Conservation (phyloP, 306 rosid species). For the Medicago lupulina region DNA sequence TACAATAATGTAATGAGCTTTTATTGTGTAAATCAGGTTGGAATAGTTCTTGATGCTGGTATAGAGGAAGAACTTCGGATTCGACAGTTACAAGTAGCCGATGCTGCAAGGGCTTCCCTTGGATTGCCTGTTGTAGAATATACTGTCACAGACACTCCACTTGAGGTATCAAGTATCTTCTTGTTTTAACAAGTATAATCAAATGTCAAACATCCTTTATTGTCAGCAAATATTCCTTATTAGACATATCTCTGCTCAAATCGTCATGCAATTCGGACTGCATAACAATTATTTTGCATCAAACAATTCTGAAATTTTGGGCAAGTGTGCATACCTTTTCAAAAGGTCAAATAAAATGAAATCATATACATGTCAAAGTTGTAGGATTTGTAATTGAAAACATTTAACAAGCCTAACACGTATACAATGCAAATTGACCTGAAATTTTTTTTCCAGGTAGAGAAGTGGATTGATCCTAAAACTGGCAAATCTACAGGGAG, state of each 20-base stretch:
- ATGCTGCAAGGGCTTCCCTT: slow-evolving; percentile 92
- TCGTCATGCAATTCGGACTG: too few relatives aligned
- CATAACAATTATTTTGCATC: too few relatives aligned
- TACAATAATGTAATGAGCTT: background rate
- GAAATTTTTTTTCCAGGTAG: slow-evolving; percentile 61
- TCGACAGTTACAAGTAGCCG: slow-evolving; percentile 90
- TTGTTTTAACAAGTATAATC: slow-evolving; percentile 18
- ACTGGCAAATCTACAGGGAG: slow-evolving; percentile 88
- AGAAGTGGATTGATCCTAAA: slow-evolving; percentile 83
- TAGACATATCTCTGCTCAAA: background rate
- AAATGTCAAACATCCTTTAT: slow-evolving; percentile 32
- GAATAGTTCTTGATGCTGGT: slow-evolving; percentile 90
- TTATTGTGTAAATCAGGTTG: slow-evolving; percentile 61
- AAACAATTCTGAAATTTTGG: background rate
- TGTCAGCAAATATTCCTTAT: background rate
- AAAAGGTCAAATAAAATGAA: too few relatives aligned
- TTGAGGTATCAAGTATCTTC: slow-evolving; percentile 56
- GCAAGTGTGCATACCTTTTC: background rate
- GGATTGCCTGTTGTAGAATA: slow-evolving; percentile 86
- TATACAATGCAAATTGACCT: slow-evolving; percentile 39
- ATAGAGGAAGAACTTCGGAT: slow-evolving; percentile 75
- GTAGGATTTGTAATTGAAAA: background rate
- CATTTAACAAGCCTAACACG: slow-evolving; percentile 21
- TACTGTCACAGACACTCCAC: slow-evolving; percentile 76
- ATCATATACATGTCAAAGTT: background rate